Evolutionary conservation across 176 grass and related monocot species (phyloP), one percentile per base, ranked within the genome.

Genomic region (Tillandsia leiboldiana): DNA sequence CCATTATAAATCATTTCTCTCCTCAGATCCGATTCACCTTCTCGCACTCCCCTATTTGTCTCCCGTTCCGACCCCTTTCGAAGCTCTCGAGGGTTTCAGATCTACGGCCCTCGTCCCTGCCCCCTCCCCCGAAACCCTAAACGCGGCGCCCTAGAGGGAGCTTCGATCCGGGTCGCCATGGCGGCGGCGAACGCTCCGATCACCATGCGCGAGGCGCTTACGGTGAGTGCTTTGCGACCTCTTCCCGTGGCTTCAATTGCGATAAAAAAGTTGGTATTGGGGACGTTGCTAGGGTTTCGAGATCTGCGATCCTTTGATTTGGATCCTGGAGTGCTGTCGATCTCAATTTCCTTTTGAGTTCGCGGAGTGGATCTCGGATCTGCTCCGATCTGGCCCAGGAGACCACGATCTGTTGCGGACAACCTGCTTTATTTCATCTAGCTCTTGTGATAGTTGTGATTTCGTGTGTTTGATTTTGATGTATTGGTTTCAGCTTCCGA

Each of bases 161-260:
- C 49, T 49, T 65, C 12, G 69, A 67, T 63, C 62, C 50, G 61
- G 33, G 74, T 81, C 84, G 65, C 80, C 64, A 99, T 99, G 90
- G 95, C 95, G 80, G 90, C 95, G 67, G 95, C 95, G 64, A 99
- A 86, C 78, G 90, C 87, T 54, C 95, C 95, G 68, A 91, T 94
- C 87, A 79, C 85, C 77, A 94, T 99, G 95, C 85, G 78, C 68
- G 95, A 99, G 78, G 90, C 78, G 13, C 79, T 99, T 75, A 99
- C 90, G 84, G 95, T 99, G 80, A 33, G 20, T 17, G n/a, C 10
- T 65, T 51, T 0, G 2, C 42, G 12, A 42, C 20, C 11, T 10
- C 11, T 24, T 67, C 63, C 24, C 49, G 49, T 8, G 11, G 15
- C 42, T 48, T 66, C 3, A 50, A 28, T 59, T 8, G 49, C 9